Evolutionary conservation across 2,329 filamentous ascomycete species (phyloP), one percentile per base, ranked within the genome.

Genomic region (Rutstroemia sp.): DNA sequence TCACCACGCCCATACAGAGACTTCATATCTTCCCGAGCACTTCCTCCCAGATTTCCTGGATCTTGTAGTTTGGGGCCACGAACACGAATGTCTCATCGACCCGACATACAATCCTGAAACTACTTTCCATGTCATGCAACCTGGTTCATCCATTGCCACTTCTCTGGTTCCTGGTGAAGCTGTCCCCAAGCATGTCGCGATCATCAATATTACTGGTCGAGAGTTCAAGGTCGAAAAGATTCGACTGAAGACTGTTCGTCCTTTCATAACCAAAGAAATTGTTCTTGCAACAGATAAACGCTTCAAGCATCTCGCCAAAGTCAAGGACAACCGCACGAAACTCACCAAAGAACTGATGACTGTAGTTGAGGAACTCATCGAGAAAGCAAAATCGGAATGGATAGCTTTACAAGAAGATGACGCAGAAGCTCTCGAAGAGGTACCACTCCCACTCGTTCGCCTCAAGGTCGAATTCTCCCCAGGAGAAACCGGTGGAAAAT

Each of bases 51-150:
- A 90, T 18, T 97, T 95, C 74, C 76, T 99, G 61, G 88, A 99
- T 67, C 78, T 99, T 4, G 83, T 99, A 0, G 81, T 99, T 51
- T 99, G 94, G 94, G 94, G 94, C 3, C 94, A 99, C 67, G 94
- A 99, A 71, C 94, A 99, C 68, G 92, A 99, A 71, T 99, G 94
- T 68, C 71, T 92, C 7, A 95, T 99, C 61, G 85, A 96, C 46
- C 94, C 94, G 0, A 75, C 77, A 1, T 77, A 84, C 48, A 99
- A 97, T 65, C 82, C 88, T 0, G 90, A 96, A 67, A 96, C 87
- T 49, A 87, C 87, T 0, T 99, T 99, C 65, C 85, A 94, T 64
- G 92, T 99, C 61, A 96, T 99, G 83, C 94, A 99, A 67, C 94
- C 94, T 0, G 94, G 94, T 0, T 99, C 94, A 0, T 97, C 94